phyloP scores from a whole-genome alignment of 768 basidiomycete genomes.

The Mycena galopus region DNA sequence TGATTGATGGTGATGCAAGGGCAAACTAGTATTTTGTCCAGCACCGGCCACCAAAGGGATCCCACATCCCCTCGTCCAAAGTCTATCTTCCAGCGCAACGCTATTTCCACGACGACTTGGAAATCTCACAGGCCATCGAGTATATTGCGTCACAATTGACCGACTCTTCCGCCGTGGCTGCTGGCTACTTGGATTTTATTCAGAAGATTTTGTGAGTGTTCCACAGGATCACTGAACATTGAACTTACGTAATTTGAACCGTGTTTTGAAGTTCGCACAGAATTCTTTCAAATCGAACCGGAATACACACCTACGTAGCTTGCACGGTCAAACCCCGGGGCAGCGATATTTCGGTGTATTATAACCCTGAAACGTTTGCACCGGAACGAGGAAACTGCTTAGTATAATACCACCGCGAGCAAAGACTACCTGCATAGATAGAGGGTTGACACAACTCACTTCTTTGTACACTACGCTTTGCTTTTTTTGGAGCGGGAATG shows the following conservation, averaged over 20 bases:
- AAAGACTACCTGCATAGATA: neutral
- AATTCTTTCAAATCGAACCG: conserved; percentile 7
- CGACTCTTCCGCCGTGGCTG: neutral
- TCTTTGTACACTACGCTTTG: too few relatives aligned
- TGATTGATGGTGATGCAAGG: too few relatives aligned
- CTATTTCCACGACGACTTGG: conserved; percentile 9
- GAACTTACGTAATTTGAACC: neutral
- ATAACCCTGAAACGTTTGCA: conserved; percentile 23
- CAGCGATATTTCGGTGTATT: conserved; percentile 20
- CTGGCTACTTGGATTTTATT: neutral
- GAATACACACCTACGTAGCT: conserved; percentile 23
- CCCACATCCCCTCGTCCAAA: conserved; percentile 23
- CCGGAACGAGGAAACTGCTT: neutral
- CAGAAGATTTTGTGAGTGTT: conserved; percentile 15
- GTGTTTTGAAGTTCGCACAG: conserved; percentile 18
- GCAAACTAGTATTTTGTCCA: too few relatives aligned
- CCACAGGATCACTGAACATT: neutral
- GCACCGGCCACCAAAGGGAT: too few relatives aligned
- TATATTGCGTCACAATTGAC: neutral
- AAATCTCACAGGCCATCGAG: neutral
- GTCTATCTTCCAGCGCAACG: conserved; percentile 20
- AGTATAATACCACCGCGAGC: neutral
- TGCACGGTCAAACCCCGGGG: conserved; percentile 15
- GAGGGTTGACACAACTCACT: too few relatives aligned
- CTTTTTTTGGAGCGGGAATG: too few relatives aligned